Conservation (phyloP, 164 flowering plant species). For the Paratinospora sagittata region DNA sequence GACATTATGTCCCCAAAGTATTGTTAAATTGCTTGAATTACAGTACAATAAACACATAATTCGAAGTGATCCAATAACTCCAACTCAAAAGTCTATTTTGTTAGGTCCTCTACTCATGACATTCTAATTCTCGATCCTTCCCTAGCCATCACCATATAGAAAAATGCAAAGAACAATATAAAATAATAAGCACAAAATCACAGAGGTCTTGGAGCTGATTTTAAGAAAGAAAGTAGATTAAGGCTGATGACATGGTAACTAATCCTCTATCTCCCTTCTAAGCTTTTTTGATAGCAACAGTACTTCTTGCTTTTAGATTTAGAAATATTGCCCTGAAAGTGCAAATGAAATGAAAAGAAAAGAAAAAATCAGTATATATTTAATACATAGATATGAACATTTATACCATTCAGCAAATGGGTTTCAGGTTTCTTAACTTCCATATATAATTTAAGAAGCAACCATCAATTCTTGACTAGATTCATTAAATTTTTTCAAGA, state of each 20-base stretch:
- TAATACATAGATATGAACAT: not conserved
- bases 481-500: not conserved
- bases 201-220: too few species aligned
- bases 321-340: conserved; percentile 55
- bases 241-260: not conserved
- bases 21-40: too few species aligned
- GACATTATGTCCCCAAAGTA: too few species aligned
- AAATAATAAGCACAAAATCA: not conserved
- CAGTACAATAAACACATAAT: too few species aligned
- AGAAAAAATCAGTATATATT: not conserved
- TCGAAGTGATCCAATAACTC: too few species aligned
- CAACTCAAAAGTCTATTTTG: too few species aligned
- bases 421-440: not conserved
- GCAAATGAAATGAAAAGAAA: not conserved
- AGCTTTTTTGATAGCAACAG: conserved; percentile 37
- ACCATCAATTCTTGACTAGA: not conserved
- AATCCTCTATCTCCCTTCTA: conserved; percentile 17
- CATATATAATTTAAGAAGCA: not conserved
- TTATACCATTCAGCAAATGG: not conserved
- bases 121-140: not conserved
- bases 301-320: conserved; percentile 56
- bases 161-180: not conserved
- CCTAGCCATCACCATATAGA: not conserved
- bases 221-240: not conserved
- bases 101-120: too few species aligned